phyloP scores from a whole-genome alignment of 2,329 filamentous ascomycete species.

The Ramularia endophylla region DNA sequence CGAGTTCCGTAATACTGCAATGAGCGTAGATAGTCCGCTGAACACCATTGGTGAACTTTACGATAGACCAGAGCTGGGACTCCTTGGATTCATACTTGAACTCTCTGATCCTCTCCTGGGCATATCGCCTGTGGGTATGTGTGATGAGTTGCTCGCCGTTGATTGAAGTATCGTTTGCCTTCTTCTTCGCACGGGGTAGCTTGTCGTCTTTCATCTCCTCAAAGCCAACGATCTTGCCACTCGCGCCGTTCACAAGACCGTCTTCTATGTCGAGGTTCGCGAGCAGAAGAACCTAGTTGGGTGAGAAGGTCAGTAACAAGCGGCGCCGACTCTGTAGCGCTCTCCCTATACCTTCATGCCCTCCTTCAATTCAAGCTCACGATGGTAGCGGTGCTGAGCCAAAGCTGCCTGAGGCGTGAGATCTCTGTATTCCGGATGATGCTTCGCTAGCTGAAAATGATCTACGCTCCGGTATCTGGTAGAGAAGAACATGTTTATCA shows the following conservation, averaged over 20 bases:
- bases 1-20: conserved; percentile 44
- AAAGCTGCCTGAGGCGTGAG: background rate
- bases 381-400: conserved; percentile 5
- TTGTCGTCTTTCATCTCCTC: background rate
- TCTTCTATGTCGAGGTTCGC: conserved; percentile 41
- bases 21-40: conserved; percentile 44
- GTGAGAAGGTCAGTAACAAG: no score
- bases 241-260: conserved; percentile 45
- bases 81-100: conserved; percentile 1
- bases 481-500: no score
- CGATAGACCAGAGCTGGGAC: conserved; percentile 36
- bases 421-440: no score
- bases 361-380: conserved; percentile 6
- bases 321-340: no score
- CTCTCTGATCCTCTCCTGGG: conserved; percentile 1
- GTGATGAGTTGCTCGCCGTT: conserved; percentile 5
- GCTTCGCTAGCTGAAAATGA: no score
- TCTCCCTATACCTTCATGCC: conserved; percentile 4
- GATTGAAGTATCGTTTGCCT: background rate
- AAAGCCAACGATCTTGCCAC: conserved; percentile 41
- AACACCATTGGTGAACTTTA: conserved; percentile 48
- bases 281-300: conserved; percentile 45
- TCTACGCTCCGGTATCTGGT: no score
- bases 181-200: background rate
- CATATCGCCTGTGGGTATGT: conserved; percentile 5